Evolutionary conservation across 1,139 yeast genomes (phyloP).

Genomic region (Sugiyamaella novakii): DNA sequence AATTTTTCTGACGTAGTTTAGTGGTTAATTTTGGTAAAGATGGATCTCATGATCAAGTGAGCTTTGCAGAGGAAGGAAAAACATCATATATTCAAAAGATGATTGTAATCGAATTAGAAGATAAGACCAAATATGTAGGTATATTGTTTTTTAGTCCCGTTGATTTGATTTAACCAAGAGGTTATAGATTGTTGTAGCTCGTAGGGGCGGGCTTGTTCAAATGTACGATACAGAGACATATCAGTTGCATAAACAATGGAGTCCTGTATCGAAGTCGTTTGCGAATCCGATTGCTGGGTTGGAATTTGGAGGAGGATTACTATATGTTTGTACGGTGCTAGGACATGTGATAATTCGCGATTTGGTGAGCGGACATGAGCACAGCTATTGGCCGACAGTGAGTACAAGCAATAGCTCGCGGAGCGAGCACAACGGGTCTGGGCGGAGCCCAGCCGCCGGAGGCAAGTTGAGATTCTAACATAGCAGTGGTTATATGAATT

Average conservation of each 20-base stretch:
- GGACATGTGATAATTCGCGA: constrained; percentile 53
- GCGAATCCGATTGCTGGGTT: constrained; percentile 43
- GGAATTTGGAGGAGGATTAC: constrained; percentile 39
- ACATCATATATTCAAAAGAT: constrained; percentile 39
- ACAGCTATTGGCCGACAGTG: constrained; percentile 23
- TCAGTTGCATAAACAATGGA: constrained; percentile 43
- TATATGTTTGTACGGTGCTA: constrained; percentile 50
- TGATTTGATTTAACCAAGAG: too few species aligned
- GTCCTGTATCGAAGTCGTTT: constrained; percentile 34
- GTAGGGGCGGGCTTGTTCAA: constrained; percentile 42
- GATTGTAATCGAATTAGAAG: constrained; percentile 26
- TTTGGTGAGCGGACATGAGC: constrained; percentile 35
- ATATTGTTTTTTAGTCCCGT: not conserved
- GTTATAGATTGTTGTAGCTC: constrained; percentile 37
- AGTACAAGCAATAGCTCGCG: too few species aligned
- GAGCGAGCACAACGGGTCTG: too few species aligned
- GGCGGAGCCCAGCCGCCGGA: too few species aligned
- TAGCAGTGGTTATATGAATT: constrained; percentile 42
- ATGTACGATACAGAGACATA: constrained; percentile 36
- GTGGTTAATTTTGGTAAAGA: constrained; percentile 3
- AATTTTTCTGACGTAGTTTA: not conserved
- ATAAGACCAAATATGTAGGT: constrained; percentile 33
- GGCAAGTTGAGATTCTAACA: constrained; percentile 5
- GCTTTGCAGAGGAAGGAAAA: constrained; percentile 36
- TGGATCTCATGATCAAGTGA: constrained; percentile 13